Conservation (phyloP, 257 asterid species). For the Oldenlandia corymbosa region DNA sequence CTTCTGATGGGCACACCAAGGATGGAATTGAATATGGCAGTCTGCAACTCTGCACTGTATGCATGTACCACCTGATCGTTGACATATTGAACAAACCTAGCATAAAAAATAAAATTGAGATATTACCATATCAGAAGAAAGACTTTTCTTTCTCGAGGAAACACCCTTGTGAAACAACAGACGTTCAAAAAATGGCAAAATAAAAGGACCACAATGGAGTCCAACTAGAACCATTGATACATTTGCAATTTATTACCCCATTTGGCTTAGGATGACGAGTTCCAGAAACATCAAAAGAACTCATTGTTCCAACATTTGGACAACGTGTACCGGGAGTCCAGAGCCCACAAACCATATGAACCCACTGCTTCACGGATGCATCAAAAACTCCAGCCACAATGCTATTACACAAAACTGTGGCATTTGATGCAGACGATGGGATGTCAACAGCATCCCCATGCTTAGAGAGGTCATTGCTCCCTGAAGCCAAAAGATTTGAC, state of each 20-base stretch:
- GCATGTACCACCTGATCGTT: slow-evolving; percentile 29
- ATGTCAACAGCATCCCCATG: slow-evolving; percentile 8
- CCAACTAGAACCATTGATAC: background rate
- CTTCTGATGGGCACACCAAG: slow-evolving; percentile 37
- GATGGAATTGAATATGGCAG: slow-evolving; percentile 26
- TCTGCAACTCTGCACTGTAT: slow-evolving; percentile 24
- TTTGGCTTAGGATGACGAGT: slow-evolving; percentile 6
- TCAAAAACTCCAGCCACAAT: slow-evolving; percentile 17
- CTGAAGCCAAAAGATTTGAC: background rate
- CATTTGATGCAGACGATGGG: background rate
- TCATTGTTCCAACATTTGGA: slow-evolving; percentile 26
- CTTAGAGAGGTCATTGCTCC: slow-evolving; percentile 7
- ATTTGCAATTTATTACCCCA: slow-evolving; percentile 9
- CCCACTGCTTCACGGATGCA: slow-evolving; percentile 29
- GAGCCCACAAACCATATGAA: slow-evolving; percentile 33
- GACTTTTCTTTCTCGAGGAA: background rate
- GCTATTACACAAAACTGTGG: slow-evolving; percentile 16
- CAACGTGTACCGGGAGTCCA: slow-evolving; percentile 30
- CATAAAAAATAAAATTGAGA: background rate
- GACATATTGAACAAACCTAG: slow-evolving; percentile 29
- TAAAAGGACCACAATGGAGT: background rate
- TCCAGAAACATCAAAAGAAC: slow-evolving; percentile 32
- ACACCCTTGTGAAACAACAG: background rate
- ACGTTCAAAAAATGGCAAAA: background rate
- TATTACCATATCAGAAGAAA: background rate